Percentiles rank a stretch among this genome's conserved stretches.
Conservation (phyloP, 164 flowering plant genomes). For the Piper longum region DNA sequence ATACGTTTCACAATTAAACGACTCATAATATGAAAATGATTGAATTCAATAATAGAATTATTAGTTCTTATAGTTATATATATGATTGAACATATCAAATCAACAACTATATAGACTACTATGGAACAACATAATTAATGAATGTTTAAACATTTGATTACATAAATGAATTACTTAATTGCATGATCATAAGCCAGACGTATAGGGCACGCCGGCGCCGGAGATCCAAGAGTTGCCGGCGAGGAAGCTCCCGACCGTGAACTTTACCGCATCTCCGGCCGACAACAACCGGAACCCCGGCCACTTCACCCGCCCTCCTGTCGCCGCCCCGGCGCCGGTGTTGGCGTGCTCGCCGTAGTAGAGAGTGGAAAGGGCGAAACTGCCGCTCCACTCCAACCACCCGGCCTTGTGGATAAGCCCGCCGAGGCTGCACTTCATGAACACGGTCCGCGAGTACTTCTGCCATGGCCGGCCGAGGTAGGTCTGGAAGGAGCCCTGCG, state of each 20-base stretch:
- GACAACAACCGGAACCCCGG: constrained; percentile 28
- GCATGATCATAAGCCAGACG: constrained; percentile 19
- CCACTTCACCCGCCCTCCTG: constrained; percentile 38
- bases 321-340: constrained; percentile 30
- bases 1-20: too few relatives aligned
- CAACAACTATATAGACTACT: too few relatives aligned
- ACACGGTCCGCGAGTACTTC: constrained; percentile 41
- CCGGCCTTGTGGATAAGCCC: constrained; percentile 29
- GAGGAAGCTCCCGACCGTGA: constrained; percentile 36
- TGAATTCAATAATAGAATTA: too few relatives aligned
- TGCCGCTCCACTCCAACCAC: constrained; percentile 44
- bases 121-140: too few relatives aligned
- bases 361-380: constrained; percentile 27
- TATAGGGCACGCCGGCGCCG: constrained; percentile 33
- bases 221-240: constrained; percentile 46
- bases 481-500: constrained; percentile 9
- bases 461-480: constrained; percentile 57
- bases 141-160: too few relatives aligned
- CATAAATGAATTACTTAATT: background rate
- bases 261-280: constrained; percentile 28
- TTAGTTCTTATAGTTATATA: too few relatives aligned
- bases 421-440: constrained; percentile 28
- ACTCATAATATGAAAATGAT: too few relatives aligned
- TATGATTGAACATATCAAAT: too few relatives aligned
- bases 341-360: constrained; percentile 52